A percentile compares a stretch with the other conserved stretches of the same genome.
phyloP scores from a whole-genome alignment of 2,329 filamentous ascomycete species.

The Fusarium chlamydosporum region DNA sequence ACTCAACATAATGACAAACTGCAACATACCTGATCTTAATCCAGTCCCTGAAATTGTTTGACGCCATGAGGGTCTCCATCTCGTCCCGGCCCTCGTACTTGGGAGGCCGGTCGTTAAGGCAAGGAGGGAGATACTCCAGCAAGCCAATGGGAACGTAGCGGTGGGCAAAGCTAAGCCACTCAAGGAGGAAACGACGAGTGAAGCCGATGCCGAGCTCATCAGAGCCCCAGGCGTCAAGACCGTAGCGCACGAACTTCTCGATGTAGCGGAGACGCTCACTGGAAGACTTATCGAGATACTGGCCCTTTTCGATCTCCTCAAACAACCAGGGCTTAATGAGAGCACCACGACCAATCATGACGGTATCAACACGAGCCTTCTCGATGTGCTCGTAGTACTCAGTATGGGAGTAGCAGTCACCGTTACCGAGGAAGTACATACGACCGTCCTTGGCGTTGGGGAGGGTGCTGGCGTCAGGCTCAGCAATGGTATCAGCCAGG shows the following conservation, averaged over 20 bases:
- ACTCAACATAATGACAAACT: not conserved
- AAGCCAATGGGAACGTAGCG: constrained; percentile 93
- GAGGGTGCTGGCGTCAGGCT: constrained; percentile 81
- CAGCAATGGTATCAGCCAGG: constrained; percentile 80
- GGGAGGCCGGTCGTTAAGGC: constrained; percentile 89
- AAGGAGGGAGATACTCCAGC: constrained; percentile 88
- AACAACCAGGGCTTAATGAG: constrained; percentile 99
- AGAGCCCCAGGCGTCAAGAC: constrained; percentile 93
- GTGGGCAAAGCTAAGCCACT: constrained; percentile 94
- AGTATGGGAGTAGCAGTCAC: constrained; percentile 92
- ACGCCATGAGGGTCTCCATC: constrained; percentile 91
- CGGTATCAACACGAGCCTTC: constrained; percentile 85
- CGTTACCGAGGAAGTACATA: constrained; percentile 95
- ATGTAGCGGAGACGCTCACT: constrained; percentile 87
- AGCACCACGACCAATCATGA: constrained; percentile 97
- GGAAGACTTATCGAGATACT: constrained; percentile 96
- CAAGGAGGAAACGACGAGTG: constrained; percentile 91
- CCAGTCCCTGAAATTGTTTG: constrained; percentile 96
- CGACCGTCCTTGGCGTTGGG: constrained; percentile 75
- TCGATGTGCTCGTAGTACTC: constrained; percentile 87
- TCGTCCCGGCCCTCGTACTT: constrained; percentile 88
- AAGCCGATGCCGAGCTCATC: constrained; percentile 94
- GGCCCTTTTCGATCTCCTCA: constrained; percentile 91
- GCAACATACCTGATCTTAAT: constrained; percentile 91
- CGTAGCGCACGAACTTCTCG: constrained; percentile 90